A percentile compares a stretch with the other conserved stretches of the same genome.
These are phyloP conservation scores for Pseudogymnoascus sp. DNA, from an alignment of 2,329 filamentous ascomycete genomes.

Conservation along the genomic window DNA sequence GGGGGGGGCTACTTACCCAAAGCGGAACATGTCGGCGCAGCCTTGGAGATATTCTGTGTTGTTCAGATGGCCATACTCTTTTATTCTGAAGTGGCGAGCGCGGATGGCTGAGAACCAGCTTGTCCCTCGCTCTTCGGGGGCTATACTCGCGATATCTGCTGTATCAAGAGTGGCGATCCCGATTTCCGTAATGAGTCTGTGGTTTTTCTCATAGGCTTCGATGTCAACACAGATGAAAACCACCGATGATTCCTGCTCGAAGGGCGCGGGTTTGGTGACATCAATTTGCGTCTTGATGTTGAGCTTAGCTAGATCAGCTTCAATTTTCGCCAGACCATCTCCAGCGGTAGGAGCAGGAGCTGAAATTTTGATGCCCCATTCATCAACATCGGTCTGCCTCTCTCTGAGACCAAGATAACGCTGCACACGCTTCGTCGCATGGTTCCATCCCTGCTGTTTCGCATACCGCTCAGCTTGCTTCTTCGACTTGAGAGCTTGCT, in stretches of 20 bases:
- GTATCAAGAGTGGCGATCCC: conserved; percentile 80
- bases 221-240: conserved; percentile 77
- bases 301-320: conserved; percentile 25
- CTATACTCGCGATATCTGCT: conserved; percentile 41
- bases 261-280: conserved; percentile 40
- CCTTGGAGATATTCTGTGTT: conserved; percentile 67
- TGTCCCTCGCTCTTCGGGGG: conserved; percentile 55
- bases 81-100: conserved; percentile 69
- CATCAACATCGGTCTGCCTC: not conserved
- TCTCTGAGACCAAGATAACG: conserved; percentile 65
- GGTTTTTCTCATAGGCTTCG: conserved; percentile 68
- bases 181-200: conserved; percentile 70
- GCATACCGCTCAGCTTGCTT: conserved; percentile 41
- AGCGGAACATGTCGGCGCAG: conserved; percentile 68
- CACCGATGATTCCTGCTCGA: conserved; percentile 45
- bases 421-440: conserved; percentile 58
- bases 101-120: conserved; percentile 65
- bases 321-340: conserved; percentile 12
- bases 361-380: not conserved
- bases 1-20: conserved; percentile 52
- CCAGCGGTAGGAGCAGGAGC: not conserved
- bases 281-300: conserved; percentile 34
- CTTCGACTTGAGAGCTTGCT: conserved; percentile 42
- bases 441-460: conserved; percentile 46
- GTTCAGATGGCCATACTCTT: conserved; percentile 57